These are phyloP conservation scores for Ammopiptanthus mongolicus DNA, from an alignment of 306 rosid species.

Conservation along the genomic window DNA sequence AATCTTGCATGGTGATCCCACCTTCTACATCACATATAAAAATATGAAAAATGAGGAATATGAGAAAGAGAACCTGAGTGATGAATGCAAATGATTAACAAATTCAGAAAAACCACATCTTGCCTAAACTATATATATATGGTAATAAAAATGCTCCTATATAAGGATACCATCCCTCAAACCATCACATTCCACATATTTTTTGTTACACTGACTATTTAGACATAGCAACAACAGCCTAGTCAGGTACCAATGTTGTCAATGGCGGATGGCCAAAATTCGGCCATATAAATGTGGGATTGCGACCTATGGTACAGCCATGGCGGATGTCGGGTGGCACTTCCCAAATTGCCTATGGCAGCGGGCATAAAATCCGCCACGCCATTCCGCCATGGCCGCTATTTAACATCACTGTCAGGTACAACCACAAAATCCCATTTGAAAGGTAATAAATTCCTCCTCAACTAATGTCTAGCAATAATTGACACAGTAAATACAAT, in stretches of 20 bases:
- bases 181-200: background rate
- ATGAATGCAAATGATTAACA: background rate
- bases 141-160: background rate
- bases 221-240: background rate
- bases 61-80: background rate
- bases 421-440: background rate
- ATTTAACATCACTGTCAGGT: too few relatives aligned
- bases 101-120: background rate
- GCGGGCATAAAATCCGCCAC: too few relatives aligned
- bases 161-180: background rate
- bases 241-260: too few relatives aligned
- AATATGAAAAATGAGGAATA: background rate
- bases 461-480: background rate
- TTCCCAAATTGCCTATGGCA: too few relatives aligned
- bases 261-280: too few relatives aligned
- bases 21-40: background rate
- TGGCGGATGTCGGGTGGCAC: too few relatives aligned
- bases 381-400: too few relatives aligned
- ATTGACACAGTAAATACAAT: constrained; percentile 5
- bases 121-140: background rate
- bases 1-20: background rate
- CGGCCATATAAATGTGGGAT: too few relatives aligned
- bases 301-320: too few relatives aligned
- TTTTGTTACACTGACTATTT: background rate
- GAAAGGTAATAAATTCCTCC: background rate